Conservation (phyloP, 2,329 filamentous ascomycete genomes). For the Pyricularia grisea region DNA sequence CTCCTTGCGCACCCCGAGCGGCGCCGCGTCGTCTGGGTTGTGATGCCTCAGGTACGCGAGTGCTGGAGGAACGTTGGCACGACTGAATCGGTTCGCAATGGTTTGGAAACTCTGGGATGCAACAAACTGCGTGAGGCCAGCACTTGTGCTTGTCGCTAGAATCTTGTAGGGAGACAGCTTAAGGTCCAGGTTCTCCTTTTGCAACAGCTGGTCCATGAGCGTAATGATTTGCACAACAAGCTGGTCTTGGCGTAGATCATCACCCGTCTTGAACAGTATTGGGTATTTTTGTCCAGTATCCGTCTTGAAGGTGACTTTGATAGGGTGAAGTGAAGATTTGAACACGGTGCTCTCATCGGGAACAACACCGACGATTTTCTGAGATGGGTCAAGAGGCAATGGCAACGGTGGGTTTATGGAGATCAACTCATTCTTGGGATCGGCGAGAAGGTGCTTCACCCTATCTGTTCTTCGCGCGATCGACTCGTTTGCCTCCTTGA, state of each 20-base stretch:
- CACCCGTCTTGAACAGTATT: slow-evolving; percentile 94
- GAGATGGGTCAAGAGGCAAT: slow-evolving; percentile 76
- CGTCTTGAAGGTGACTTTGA: slow-evolving; percentile 86
- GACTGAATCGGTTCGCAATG: slow-evolving; percentile 78
- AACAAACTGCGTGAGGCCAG: slow-evolving; percentile 89
- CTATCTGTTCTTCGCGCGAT: slow-evolving; percentile 73
- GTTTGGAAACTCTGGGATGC: slow-evolving; percentile 76
- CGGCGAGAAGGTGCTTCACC: slow-evolving; percentile 74
- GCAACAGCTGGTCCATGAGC: slow-evolving; percentile 90
- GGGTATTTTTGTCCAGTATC: slow-evolving; percentile 69
- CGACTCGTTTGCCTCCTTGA: slow-evolving; percentile 70
- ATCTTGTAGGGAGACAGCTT: slow-evolving; percentile 96
- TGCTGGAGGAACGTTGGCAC: slow-evolving; percentile 65
- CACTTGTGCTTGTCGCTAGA: slow-evolving; percentile 79
- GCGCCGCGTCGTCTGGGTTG: slow-evolving; percentile 75
- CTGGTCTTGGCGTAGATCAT: slow-evolving; percentile 93
- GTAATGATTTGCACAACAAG: slow-evolving; percentile 96
- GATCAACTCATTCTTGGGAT: slow-evolving; percentile 82
- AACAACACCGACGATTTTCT: slow-evolving; percentile 69
- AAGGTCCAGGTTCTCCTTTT: slow-evolving; percentile 92
- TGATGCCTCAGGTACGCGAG: slow-evolving; percentile 80
- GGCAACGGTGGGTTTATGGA: slow-evolving; percentile 79
- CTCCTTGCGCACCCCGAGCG: slow-evolving; percentile 81
- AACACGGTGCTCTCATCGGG: slow-evolving; percentile 86
- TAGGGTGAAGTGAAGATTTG: slow-evolving; percentile 87